Percentiles rank a stretch among this genome's conserved stretches.
These are phyloP conservation scores for Leccinum uliginosum DNA, from an alignment of 768 basidiomycete species.

Conservation along the genomic window DNA sequence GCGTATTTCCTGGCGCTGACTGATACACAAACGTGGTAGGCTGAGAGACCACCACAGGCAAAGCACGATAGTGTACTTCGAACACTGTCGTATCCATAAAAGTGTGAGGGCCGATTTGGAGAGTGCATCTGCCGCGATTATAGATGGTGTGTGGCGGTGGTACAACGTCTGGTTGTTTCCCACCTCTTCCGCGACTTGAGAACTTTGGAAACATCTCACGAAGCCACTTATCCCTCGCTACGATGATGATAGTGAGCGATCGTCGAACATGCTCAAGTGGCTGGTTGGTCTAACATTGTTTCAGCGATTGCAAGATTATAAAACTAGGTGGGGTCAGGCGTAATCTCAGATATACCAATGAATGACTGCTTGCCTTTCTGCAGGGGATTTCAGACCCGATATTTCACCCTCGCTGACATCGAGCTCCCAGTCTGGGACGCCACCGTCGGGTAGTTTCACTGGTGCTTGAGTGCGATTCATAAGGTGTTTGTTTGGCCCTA, in stretches of 20 bases:
- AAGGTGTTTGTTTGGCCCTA: slow-evolving; percentile 26
- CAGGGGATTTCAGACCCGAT: slow-evolving; percentile 39
- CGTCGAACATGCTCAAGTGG: slow-evolving; percentile 9
- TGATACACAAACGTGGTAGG: slow-evolving; percentile 26
- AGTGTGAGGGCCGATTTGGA: slow-evolving; percentile 72
- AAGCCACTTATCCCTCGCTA: slow-evolving; percentile 73
- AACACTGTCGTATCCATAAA: slow-evolving; percentile 67
- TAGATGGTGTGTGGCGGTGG: slow-evolving; percentile 67
- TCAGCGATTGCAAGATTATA: slow-evolving; percentile 61
- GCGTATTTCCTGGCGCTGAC: slow-evolving; percentile 17
- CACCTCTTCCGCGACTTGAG: slow-evolving; percentile 58
- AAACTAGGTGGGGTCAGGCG: slow-evolving; percentile 37
- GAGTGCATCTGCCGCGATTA: slow-evolving; percentile 60
- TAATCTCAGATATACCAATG: not conserved
- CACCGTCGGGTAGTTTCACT: slow-evolving; percentile 50
- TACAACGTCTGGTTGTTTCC: slow-evolving; percentile 47
- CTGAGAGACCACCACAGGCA: slow-evolving; percentile 20
- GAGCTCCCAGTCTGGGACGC: slow-evolving; percentile 58
- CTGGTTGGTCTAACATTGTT: slow-evolving; percentile 50
- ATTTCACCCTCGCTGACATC: slow-evolving; percentile 40
- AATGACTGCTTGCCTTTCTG: slow-evolving; percentile 49
- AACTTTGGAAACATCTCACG: slow-evolving; percentile 64
- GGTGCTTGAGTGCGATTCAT: slow-evolving; percentile 22
- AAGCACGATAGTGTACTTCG: slow-evolving; percentile 64
- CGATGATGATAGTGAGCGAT: slow-evolving; percentile 14